Evolutionary conservation across 2,329 filamentous ascomycete genomes (phyloP), one percentile per base, ranked within the genome.

Genomic region (Stagonosporopsis tanaceti): DNA sequence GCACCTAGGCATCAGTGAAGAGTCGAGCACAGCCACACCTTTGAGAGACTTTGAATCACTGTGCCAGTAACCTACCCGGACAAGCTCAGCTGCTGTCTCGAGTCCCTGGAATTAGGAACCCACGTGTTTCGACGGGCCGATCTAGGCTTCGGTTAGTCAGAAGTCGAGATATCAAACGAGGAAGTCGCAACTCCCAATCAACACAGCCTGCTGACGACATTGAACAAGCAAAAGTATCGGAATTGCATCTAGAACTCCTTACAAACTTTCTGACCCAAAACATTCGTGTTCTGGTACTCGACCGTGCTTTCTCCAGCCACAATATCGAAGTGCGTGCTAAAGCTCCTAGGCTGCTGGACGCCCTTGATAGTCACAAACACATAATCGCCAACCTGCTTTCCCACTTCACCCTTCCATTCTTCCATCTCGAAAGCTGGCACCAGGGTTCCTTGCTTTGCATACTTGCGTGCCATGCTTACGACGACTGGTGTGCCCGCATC

Each of bases 401-500:
- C 50, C 4, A 40, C 27, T 9, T 44, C 45, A 2, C 55, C 55
- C 27, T 48, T 45, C 55, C 53, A 57, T 47, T 57, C 47, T 4
- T 57, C 42, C 17, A 52, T 42, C 24, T 37, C 24, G 34, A 57
- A 25, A 15, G 35, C 47, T 0, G 53, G 53, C n/a, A 57, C 53
- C 12, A 32, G 11, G 5, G 53, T 52, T 1, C 53, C 47, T 17
- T 51, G 47, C 47, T 39, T 57, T 9, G 27, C 17, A n/a, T 25
- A 37, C 44, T 47, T 57, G 28, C 47, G 14, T 24, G 47, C 53
- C 35, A 57, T 25, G 11, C 25, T 57, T 8, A 37, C 53, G 20
- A 47, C 32, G 1, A 57, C 53, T 8, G 41, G 30, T 2, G 24
- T 41, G 3, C 51, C 51, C 12, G 37, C 38, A n/a, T 47, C 42